Conservation (phyloP, 2,329 filamentous ascomycete species). For the Fusarium sp. region DNA sequence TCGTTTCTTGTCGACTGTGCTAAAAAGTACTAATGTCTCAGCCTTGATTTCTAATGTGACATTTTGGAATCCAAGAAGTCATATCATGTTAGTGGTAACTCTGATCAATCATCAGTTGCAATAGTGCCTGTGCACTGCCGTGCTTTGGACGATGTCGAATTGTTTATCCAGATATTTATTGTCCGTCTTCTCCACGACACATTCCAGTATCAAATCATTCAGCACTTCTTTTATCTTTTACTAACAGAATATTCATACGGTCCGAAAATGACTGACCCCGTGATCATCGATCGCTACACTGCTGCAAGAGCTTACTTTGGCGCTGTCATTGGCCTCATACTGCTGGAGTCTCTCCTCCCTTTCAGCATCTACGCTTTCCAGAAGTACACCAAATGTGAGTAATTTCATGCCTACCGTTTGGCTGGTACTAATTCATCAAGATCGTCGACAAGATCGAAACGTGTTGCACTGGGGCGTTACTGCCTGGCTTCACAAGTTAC, state of each 20-base stretch:
- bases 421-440: neutral
- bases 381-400: neutral
- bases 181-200: rapidly evolving
- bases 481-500: neutral
- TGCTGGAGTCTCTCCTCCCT: neutral
- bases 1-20: neutral
- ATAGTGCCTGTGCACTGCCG: neutral
- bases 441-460: neutral
- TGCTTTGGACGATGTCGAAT: neutral
- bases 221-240: rapidly evolving
- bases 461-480: neutral
- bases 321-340: neutral
- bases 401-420: rapidly evolving
- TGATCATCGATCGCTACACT: neutral
- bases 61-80: neutral
- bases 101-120: neutral
- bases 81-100: neutral
- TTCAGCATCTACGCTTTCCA: neutral
- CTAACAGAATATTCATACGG: rapidly evolving
- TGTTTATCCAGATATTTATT: neutral
- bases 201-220: rapidly evolving
- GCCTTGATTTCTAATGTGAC: rapidly evolving
- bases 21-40: neutral
- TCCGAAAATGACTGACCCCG: neutral
- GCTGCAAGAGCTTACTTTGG: neutral